Base-by-base conservation (phyloP, 805 yeast genomes). In the Cyberlindnera nakhonratchasimensis region DNA sequence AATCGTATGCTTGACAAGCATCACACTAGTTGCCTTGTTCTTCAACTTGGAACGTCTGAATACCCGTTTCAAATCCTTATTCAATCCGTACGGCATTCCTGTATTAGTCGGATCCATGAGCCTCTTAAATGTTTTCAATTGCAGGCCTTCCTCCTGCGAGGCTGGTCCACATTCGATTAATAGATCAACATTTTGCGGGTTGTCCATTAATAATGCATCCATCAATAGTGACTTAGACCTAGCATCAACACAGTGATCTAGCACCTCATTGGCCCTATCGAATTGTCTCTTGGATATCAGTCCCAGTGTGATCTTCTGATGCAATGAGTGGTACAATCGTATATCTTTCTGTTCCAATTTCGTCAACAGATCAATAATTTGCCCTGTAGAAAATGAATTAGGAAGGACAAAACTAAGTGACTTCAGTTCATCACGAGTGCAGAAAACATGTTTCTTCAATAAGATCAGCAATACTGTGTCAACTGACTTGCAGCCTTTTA, bases 1-100 rank as follows among this genome's bases (percentile, higher is more conserved):
- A 4, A 44, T 33, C 3, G 39, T 26, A n/a, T 47, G 48, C 16
- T 42, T 47, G 22, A 39, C 39, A 10, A 44, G 24, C 25, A 35
- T 22, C 29, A 37, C 21, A 24, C 40, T 33, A 7, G 35, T 29
- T 1, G 46, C 38, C 21, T 34, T 44, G 26, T 44, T 42, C 22
- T 36, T 22, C 24, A 36, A 3, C 16, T 29, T 35, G 14, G 31
- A n/a, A 14, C 35, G 10, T n/a, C 21, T 21, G n/a, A 41, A 37
- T 9, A 42, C 24, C 3, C 12, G 26, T n/a, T 35, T 32, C 16
- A 47, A 8, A n/a, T 40, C 35, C 6, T 25, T 12, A 2, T 44
- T 36, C 1, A 47, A 37, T 4, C 34, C 25, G 6, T 17, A 20
- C 16, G 47, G 42, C 42, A 47, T 35, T 7, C 37, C 35, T 6